These are phyloP conservation scores for Fraxinus latifolia DNA, from an alignment of 305 asterid species.

Conservation along the genomic window DNA sequence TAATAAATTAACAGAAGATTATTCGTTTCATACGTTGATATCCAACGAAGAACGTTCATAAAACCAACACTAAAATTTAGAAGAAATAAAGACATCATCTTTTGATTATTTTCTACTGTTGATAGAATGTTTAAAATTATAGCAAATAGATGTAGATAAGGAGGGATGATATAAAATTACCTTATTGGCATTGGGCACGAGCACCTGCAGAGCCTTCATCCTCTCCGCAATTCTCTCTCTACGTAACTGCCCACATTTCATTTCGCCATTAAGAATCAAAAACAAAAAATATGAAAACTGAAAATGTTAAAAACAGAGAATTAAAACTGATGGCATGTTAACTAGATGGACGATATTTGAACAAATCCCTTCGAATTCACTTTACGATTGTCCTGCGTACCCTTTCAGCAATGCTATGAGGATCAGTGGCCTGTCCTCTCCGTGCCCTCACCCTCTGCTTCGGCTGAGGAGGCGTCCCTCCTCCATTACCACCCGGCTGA, in stretches of 20 bases:
- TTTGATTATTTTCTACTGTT: not conserved
- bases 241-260: slow-evolving; percentile 62
- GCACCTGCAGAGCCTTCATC: slow-evolving; percentile 89
- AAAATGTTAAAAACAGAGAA: not conserved
- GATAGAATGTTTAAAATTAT: slow-evolving; percentile 1
- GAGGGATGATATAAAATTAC: slow-evolving; percentile 32
- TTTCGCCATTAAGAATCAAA: slow-evolving; percentile 9
- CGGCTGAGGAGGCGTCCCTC: slow-evolving; percentile 54
- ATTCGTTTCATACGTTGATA: not conserved
- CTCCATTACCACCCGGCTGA: slow-evolving; percentile 52
- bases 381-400: slow-evolving; percentile 32
- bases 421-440: slow-evolving; percentile 95
- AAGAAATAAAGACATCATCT: not conserved
- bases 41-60: not conserved
- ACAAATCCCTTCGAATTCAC: not conserved
- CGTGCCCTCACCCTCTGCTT: slow-evolving; percentile 82
- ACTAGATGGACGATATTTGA: not conserved
- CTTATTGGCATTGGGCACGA: slow-evolving; percentile 89
- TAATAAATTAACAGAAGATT: not conserved
- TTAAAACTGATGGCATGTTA: not conserved
- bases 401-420: slow-evolving; percentile 94
- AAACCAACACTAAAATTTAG: not conserved
- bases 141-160: not conserved
- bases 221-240: slow-evolving; percentile 98
- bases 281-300: not conserved